Evolutionary conservation across 495 filamentous ascomycete species (phyloP).

Genomic region (Cercophora newfieldiana): DNA sequence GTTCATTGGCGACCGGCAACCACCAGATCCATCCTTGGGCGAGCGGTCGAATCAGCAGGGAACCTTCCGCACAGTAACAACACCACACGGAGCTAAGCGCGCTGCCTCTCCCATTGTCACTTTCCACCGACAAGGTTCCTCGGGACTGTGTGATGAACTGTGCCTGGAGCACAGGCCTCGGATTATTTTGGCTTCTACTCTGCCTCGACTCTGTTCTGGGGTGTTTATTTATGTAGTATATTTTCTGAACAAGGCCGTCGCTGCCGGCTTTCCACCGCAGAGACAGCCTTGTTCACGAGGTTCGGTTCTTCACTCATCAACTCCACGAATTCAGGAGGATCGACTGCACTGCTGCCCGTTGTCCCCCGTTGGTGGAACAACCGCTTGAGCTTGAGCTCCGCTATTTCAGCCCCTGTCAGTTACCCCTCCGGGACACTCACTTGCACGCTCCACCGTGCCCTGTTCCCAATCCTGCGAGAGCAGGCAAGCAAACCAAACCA

Average conservation of each 20-base stretch:
- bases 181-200: background rate
- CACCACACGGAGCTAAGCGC: background rate
- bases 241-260: background rate
- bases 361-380: background rate
- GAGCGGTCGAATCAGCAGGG: background rate
- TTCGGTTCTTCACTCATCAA: background rate
- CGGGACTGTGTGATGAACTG: background rate
- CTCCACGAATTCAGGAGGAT: background rate
- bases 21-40: constrained; percentile 1
- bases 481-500: background rate
- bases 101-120: background rate
- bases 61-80: background rate
- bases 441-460: background rate
- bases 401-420: background rate
- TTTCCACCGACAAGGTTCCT: background rate
- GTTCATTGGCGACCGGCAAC: constrained; percentile 8
- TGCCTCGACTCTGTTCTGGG: background rate
- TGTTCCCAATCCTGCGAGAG: background rate
- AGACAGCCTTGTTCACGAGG: background rate
- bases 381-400: background rate
- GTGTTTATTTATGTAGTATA: background rate
- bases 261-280: background rate
- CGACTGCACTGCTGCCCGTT: background rate
- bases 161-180: background rate
- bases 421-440: no score